These are phyloP conservation scores for Cryptococcus floricola DNA, from an alignment of 1,284 basidiomycete genomes.

Conservation along the genomic window DNA sequence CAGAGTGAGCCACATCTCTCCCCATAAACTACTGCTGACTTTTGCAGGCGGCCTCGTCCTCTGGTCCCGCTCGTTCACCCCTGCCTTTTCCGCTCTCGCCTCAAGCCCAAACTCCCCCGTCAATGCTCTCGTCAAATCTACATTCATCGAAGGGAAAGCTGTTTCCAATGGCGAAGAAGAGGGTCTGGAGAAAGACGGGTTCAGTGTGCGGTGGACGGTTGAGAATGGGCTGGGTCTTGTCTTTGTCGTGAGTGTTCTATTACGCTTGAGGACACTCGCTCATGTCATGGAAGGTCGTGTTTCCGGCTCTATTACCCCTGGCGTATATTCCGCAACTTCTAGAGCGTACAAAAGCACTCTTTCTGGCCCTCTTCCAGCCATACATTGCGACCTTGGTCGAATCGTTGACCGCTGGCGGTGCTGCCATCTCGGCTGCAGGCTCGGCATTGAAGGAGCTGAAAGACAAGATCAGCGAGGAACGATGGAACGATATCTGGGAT, in stretches of 20 bases:
- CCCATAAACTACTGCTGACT: not conserved
- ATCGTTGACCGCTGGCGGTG: constrained; percentile 55
- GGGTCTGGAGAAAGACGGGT: constrained; percentile 85
- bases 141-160: constrained; percentile 70
- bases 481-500: constrained; percentile 45
- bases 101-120: constrained; percentile 78
- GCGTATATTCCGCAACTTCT: constrained; percentile 90
- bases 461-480: constrained; percentile 33
- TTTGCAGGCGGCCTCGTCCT: constrained; percentile 76
- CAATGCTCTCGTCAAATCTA: constrained; percentile 82
- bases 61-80: constrained; percentile 89
- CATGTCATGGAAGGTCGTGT: constrained; percentile 53
- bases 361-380: constrained; percentile 77
- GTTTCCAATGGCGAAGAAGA: constrained; percentile 54
- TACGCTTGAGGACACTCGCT: not conserved
- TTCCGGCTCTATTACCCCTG: constrained; percentile 92
- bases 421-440: constrained; percentile 41
- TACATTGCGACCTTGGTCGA: constrained; percentile 75
- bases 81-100: constrained; percentile 68
- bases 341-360: constrained; percentile 70
- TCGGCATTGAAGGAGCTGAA: constrained; percentile 28
- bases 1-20: constrained; percentile 57
- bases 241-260: constrained; percentile 67
- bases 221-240: constrained; percentile 90
- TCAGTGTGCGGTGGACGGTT: constrained; percentile 86